Base-by-base conservation (phyloP, 139 green algal genomes). In the Raphidocelis subcapitata region DNA sequence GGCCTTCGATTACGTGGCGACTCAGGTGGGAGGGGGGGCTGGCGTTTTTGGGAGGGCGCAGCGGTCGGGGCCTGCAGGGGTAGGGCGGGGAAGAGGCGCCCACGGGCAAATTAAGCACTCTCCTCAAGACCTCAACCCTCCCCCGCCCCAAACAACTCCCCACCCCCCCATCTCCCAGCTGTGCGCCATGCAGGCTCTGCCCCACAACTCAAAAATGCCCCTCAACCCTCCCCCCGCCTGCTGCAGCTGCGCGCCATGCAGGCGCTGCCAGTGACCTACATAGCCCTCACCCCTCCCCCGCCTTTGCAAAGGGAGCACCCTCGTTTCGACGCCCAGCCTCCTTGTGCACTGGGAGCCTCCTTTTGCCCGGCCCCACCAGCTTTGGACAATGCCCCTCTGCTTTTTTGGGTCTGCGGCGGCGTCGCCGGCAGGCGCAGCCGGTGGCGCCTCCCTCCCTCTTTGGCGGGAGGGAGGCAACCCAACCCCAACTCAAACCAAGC, bases 1-100 rank as follows among this genome's bases (percentile, higher is more conserved):
- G 14, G 82, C 82, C 2, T 90, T 88, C 57, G 84, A 86, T 54
- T 83, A 69, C 52, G 70, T 88, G 55, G 35, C 37, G 5, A 31
- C 37, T 12, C 32, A 67, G 54, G 24, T 61, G 12, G 24, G 54
- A n/a, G 47, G 16, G 47, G 18, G 47, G 18, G n/a, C n/a, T n/a
- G 18, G 20, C 49, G 49, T 57, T 57, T 57, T 57, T 57, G 49
- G 49, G 49, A 20, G 49, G 49, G 49, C n/a, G 8, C 41, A 49
- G 8, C 41, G 41, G 8, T 49, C 12, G 41, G 64, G 37, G 41
- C 20, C 10, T 24, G n/a, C 33, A 15, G 37, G 24, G 28, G 57
- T 18, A 14, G 36, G 24, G 23, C 20, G 23, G 3, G 57, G 21
- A 65, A 10, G 5, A 65, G 3, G 24, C 3, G 5, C 29, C 5